Evolutionary conservation across 2,329 filamentous ascomycete genomes (phyloP), one percentile per base, ranked within the genome.

Genomic region (Xylariaceae sp.): DNA sequence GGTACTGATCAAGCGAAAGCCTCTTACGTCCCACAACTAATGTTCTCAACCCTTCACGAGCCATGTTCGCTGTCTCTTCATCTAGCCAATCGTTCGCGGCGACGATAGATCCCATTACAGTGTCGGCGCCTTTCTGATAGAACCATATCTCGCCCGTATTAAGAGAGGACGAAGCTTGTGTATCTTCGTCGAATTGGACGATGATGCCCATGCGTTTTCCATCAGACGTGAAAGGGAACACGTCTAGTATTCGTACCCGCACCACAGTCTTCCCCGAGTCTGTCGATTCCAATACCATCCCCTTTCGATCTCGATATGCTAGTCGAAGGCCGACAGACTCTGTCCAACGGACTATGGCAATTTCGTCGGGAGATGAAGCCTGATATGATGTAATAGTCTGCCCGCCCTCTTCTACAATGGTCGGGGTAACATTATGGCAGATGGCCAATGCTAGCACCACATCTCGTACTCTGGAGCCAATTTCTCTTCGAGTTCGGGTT

Each of bases 21-120:
- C 84, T 86, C 70, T 94, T 96, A 44, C 95, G 84, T n/a, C 94
- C 95, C 22, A 99, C 88, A 5, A 99, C 94, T 5, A 99, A 79
- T 0, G 94, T 99, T 54, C 94, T 86, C 47, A 99, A 76, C 37
- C 94, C 94, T 76, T 99, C 95, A 45, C 94, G 85, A 5, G 95
- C 95, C 95, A 99, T 99, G 69, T 99, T 99, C n/a, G 90, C 89
- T 0, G 94, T 97, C 71, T 99, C 94, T 70, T 99, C 94, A 62
- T 99, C 94, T 0, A 99, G 83, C 95, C 94, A 99, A 74, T 99
- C 94, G 67, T 97, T 99, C 16, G 92, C 84, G 7, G 88, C 89
- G 34, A 99, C 94, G 61, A 99, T 97, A 2, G 86, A 81, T n/a
- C 86, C 83, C 95, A 99, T 99, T 59, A 99, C 92, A 0, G 94